A percentile compares a stretch with the other conserved stretches of the same genome.
These are phyloP conservation scores for Durio zibethinus DNA, from an alignment of 345 rosid genomes.

Conservation along the genomic window DNA sequence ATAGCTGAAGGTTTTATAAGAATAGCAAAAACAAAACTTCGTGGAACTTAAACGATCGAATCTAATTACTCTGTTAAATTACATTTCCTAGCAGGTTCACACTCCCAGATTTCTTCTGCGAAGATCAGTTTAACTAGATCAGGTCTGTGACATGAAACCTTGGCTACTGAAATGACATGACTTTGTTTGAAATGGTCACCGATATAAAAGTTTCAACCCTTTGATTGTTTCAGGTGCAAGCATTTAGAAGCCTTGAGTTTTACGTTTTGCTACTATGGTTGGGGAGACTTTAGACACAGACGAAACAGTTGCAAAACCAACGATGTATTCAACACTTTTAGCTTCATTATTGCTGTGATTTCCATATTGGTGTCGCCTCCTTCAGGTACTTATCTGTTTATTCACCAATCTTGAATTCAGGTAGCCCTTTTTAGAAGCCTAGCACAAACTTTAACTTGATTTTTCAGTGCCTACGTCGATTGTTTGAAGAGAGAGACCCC, in stretches of 20 bases:
- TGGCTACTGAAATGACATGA: neutral
- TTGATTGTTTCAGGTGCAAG: constrained; percentile 52
- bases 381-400: constrained; percentile 36
- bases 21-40: neutral
- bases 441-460: neutral
- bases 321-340: constrained; percentile 37
- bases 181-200: neutral
- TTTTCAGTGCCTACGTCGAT: constrained; percentile 48
- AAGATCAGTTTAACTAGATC: constrained; percentile 78
- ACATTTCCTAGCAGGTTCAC: constrained; percentile 39
- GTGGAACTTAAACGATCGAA: neutral
- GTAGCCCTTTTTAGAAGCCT: too few relatives aligned
- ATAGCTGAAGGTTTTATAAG: neutral
- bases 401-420: too few relatives aligned
- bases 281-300: constrained; percentile 57
- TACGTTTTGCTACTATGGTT: constrained; percentile 63
- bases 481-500: constrained; percentile 55
- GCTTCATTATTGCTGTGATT: constrained; percentile 56
- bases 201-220: neutral
- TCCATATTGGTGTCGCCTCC: constrained; percentile 57
- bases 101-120: constrained; percentile 66
- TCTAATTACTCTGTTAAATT: neutral
- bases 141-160: constrained; percentile 32
- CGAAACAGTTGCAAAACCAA: constrained; percentile 34
- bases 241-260: constrained; percentile 67